Base-by-base conservation (phyloP, 2,329 filamentous ascomycete species). In the Stemphylium vesicarium region DNA sequence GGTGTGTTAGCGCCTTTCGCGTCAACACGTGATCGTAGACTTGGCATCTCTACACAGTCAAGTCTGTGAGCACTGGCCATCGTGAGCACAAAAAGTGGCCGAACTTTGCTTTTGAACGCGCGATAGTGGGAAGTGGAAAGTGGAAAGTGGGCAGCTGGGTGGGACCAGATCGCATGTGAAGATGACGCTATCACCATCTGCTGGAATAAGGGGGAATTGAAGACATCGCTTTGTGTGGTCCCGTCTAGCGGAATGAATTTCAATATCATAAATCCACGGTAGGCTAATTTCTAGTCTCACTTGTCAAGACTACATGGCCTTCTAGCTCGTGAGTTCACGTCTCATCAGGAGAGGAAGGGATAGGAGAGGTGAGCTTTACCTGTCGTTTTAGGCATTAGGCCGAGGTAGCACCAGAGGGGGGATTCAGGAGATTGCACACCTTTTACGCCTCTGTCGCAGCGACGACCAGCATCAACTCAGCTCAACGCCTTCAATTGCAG, bases 351-450 rank as follows among this genome's bases (percentile, higher is more conserved):
- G 16, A 24, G 24, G 32, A 45, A 22, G 7, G 13, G 18, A 18
- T 15, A 22, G 43, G 32, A 24, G 22, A 41, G 24, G 16, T 37
- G 37, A 24, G 13, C 22, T 35, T 40, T 39, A 35, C 20, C 50
- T 38, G 44, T 20, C 22, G 32, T 50, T 41, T 50, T 24, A 32
- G 42, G 39, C 32, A 53, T 20, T 20, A 13, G 16, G 38, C 32
- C 18, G 44, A 31, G 26, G 26, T 37, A 47, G 20, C n/a, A 32
- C 38, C 43, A 40, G 31, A 20, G 22, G 37, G 32, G 38, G 44
- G 20, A 37, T 47, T 53, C 50, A 53, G 40, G 47, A 40, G 42
- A 55, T 40, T 36, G 37, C 33, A 41, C 41, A 36, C 31, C 31
- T 35, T 39, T 45, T 13, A 18, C 40, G 52, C 46, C 33, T 29